A percentile compares a stretch with the other conserved stretches of the same genome.
Conservation (phyloP, 2,329 filamentous ascomycete species). For the Dactylonectria macrodidyma region DNA sequence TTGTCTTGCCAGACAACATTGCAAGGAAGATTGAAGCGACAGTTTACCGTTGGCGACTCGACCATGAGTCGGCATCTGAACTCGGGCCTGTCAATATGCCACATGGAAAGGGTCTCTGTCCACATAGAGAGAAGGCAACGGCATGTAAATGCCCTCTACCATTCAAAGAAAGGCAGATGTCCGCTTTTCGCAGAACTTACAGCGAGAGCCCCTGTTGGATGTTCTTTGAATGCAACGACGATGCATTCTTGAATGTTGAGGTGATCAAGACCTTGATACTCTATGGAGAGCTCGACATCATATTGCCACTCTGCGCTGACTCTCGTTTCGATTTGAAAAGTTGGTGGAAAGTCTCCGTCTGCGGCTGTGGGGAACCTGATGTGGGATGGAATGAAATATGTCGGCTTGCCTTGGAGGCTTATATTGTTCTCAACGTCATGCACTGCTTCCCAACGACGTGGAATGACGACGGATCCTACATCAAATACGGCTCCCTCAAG, state of each 20-base stretch:
- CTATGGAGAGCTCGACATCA: conserved; percentile 12
- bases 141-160: conserved; percentile 14
- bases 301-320: conserved; percentile 1
- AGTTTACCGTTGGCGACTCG: conserved; percentile 15
- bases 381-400: conserved; percentile 3
- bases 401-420: neutral
- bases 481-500: neutral
- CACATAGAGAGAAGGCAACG: neutral
- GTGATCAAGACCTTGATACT: conserved; percentile 16
- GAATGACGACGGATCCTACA: neutral
- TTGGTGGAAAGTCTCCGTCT: neutral
- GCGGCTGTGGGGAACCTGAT: neutral
- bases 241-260: conserved; percentile 3
- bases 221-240: neutral
- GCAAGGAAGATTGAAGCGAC: conserved; percentile 14
- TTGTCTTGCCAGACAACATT: conserved; percentile 2
- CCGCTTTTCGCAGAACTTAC: neutral
- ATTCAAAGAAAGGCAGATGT: conserved; percentile 6
- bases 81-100: conserved; percentile 5
- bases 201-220: neutral
- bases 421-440: conserved; percentile 7
- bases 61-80: neutral
- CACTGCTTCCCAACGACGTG: conserved; percentile 1
- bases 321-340: neutral
- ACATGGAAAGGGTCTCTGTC: neutral